A percentile compares a stretch with the other conserved stretches of the same genome.
Evolutionary conservation across 169 alveolate genomes (phyloP).

Genomic region (Eimeria tenella): DNA sequence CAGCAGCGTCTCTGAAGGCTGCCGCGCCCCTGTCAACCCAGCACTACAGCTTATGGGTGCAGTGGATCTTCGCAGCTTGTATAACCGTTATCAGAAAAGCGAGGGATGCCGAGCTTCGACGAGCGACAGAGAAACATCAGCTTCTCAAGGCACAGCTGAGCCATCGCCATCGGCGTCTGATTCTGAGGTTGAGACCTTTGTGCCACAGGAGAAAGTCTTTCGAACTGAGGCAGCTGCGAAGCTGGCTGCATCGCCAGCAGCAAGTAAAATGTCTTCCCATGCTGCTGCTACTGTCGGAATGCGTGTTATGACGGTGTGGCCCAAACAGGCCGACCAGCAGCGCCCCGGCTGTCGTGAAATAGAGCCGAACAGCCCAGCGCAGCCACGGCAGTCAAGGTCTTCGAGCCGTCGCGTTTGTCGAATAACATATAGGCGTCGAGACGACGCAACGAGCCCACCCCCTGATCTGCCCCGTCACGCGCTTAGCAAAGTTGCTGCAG

Average conservation of each 20-base stretch:
- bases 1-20: conserved; percentile 12
- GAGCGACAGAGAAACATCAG: conserved; percentile 67
- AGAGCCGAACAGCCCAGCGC: background rate
- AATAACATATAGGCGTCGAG: conserved; percentile 53
- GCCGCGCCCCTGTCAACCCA: background rate
- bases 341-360: conserved; percentile 35
- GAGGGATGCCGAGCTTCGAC: conserved; percentile 37
- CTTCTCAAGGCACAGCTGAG: conserved; percentile 71
- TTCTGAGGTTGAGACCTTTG: conserved; percentile 27
- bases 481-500: conserved; percentile 51
- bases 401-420: conserved; percentile 43
- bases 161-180: conserved; percentile 67
- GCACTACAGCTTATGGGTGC: conserved; percentile 62
- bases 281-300: conserved; percentile 45
- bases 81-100: conserved; percentile 61
- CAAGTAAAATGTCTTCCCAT: conserved; percentile 44
- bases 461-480: conserved; percentile 70
- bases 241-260: conserved; percentile 57
- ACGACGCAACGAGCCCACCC: conserved; percentile 55
- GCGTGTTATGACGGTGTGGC: conserved; percentile 60
- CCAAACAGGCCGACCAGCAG: conserved; percentile 52
- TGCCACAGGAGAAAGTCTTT: conserved; percentile 49
- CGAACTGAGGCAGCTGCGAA: conserved; percentile 70
- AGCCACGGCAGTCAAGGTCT: conserved; percentile 51
- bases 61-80: conserved; percentile 62